These are phyloP conservation scores for Drechslerella dactyloides DNA, from an alignment of 2,329 filamentous ascomycete genomes.

Conservation along the genomic window DNA sequence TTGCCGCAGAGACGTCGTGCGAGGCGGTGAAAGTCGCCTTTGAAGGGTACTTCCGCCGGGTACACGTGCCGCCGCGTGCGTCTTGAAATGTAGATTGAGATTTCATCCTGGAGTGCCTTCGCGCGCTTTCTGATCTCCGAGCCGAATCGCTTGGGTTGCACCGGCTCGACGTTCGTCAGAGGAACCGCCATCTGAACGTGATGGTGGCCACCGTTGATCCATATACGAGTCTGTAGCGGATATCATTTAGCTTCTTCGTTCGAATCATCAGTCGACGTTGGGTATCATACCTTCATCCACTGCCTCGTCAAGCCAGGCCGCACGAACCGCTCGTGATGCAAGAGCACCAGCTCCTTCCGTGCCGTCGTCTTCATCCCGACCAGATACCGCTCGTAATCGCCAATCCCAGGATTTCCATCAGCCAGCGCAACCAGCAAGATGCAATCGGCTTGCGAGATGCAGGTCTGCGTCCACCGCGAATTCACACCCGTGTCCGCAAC, in stretches of 20 bases:
- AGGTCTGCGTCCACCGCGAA: conserved; percentile 97
- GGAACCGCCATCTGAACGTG: conserved; percentile 95
- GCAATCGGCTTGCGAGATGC: conserved; percentile 94
- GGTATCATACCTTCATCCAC: conserved; percentile 70
- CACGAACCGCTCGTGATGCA: conserved; percentile 89
- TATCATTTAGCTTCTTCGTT: conserved; percentile 9
- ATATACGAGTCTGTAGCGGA: conserved; percentile 75
- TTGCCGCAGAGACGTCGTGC: conserved; percentile 90
- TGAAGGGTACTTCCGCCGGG: conserved; percentile 87
- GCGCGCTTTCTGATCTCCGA: conserved; percentile 89
- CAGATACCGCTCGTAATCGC: conserved; percentile 95
- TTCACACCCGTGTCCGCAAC: conserved; percentile 97
- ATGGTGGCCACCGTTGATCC: conserved; percentile 98
- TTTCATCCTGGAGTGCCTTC: conserved; percentile 92
- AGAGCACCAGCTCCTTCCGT: conserved; percentile 84
- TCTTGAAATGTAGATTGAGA: conserved; percentile 97
- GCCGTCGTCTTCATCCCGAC: conserved; percentile 97
- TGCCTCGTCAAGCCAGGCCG: conserved; percentile 80
- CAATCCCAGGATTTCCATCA: conserved; percentile 85
- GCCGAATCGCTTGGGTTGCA: conserved; percentile 77
- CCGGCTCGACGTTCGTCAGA: conserved; percentile 64
- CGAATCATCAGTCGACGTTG: not conserved
- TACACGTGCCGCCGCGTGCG: conserved; percentile 89
- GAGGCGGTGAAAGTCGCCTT: conserved; percentile 93
- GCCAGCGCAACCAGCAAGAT: conserved; percentile 91